Conservation (phyloP, 1,284 basidiomycete species). For the Caloboletus firmus region DNA sequence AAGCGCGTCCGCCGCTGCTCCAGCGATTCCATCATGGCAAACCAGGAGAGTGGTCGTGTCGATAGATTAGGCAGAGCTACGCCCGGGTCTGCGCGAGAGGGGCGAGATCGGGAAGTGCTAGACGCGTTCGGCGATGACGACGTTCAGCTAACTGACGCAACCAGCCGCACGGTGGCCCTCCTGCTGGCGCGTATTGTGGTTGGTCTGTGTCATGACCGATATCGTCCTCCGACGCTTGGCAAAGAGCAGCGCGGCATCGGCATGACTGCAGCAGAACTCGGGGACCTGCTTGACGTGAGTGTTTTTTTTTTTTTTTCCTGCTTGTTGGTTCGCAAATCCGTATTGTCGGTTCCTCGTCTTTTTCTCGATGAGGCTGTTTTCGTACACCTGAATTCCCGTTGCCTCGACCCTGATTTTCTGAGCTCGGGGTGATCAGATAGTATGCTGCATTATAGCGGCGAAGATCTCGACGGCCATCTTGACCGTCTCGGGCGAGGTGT, state of each 20-base stretch:
- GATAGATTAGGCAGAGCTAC: conserved; percentile 16
- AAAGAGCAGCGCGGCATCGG: conserved; percentile 14
- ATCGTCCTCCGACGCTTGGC: conserved; percentile 6
- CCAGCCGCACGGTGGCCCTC: conserved; percentile 13
- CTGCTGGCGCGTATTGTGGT: conserved; percentile 26
- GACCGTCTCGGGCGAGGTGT: not conserved
- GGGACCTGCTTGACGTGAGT: conserved; percentile 45
- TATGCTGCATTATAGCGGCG: conserved; percentile 21
- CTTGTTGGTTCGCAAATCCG: not conserved
- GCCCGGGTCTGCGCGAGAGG: conserved; percentile 7
- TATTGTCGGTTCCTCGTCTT: not conserved
- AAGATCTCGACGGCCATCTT: conserved; percentile 11
- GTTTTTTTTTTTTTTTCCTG: not conserved
- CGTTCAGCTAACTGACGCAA: conserved; percentile 3
- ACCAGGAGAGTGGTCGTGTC: not conserved
- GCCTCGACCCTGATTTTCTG: conserved; percentile 23
- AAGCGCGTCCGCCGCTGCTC: conserved; percentile 26
- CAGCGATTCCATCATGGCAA: conserved; percentile 15
- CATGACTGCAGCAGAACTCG: conserved; percentile 35
- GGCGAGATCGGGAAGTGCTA: not conserved
- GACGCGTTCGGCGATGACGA: conserved; percentile 4
- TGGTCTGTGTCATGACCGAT: conserved; percentile 25
- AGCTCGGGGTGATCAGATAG: conserved; percentile 8
- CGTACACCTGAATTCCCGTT: conserved; percentile 9
- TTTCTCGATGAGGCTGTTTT: not conserved